These are phyloP conservation scores for Platanus orientalis DNA, from an alignment of 164 flowering plant species.

Conservation along the genomic window DNA sequence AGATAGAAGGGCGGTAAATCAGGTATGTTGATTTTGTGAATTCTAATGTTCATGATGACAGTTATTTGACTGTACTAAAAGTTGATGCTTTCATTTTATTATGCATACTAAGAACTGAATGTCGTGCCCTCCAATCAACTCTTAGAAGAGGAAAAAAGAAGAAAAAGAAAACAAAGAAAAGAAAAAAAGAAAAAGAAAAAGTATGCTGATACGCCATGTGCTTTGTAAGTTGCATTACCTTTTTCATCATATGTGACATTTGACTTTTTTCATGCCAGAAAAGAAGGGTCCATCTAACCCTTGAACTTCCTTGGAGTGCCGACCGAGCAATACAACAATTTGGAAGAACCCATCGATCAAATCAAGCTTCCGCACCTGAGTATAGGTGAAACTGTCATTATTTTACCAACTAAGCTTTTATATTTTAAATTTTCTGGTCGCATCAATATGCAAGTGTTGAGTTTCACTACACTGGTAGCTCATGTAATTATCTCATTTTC, in stretches of 20 bases:
- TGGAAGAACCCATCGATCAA: conserved; percentile 98
- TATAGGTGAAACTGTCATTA: conserved; percentile 51
- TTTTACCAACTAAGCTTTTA: too few relatives aligned
- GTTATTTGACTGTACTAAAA: not conserved
- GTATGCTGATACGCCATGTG: not conserved
- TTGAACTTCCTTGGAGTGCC: conserved; percentile 99
- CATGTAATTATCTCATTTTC: too few relatives aligned
- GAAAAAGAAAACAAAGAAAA: too few relatives aligned
- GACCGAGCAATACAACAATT: conserved; percentile 98
- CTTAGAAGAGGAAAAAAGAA: not conserved
- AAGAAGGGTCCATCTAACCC: conserved; percentile 93
- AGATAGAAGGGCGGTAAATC: conserved; percentile 87
- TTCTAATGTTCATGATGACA: not conserved
- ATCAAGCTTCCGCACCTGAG: conserved; percentile 97
- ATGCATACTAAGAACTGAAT: not conserved
- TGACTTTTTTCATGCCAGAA: conserved; percentile 40
- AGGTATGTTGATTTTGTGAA: conserved; percentile 37
- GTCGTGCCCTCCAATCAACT: not conserved
- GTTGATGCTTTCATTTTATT: not conserved
- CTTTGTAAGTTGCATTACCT: not conserved
- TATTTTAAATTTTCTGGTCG: too few relatives aligned
- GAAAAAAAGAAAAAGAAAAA: too few relatives aligned
- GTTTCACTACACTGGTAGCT: too few relatives aligned
- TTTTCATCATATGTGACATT: conserved; percentile 6
- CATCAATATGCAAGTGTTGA: too few relatives aligned